Evolutionary conservation across 352 stramenopile genomes (phyloP), one percentile per base, ranked within the genome.

Genomic region (Phytophthora cryptogea): DNA sequence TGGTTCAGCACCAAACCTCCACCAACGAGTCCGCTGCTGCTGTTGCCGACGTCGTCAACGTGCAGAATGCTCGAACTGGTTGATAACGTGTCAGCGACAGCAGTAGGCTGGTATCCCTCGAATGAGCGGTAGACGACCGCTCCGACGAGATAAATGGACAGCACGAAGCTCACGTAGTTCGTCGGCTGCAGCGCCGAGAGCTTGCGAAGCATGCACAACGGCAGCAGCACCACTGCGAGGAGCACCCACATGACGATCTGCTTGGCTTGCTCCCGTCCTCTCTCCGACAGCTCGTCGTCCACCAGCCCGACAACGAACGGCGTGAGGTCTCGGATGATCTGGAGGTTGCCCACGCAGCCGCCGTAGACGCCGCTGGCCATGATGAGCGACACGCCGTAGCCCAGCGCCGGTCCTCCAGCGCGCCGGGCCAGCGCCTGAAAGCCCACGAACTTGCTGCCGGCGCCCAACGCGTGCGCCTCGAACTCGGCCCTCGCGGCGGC

Each of bases 91-190:
- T 41, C 51, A 8, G 16, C 17, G 2, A 28, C 36, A 9, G 37
- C 43, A 7, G 16, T 36, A 32, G 54, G 54, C 5, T 32, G 37
- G 16, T 66, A 66, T 13, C 47, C 61, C 10, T 69, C 41, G 8
- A 55, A 36, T 1, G 78, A 69, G 7, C 76, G 72, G 48, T 84
- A 87, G 11, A 76, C 54, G 13, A 89, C 63, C 17, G 76, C 71
- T 4, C 66, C 58, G 1, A 89, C 76, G n/a, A 91, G 63, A 45
- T 83, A 82, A 14, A 89, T 45, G 5, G 80, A 83, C 14, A 84
- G 76, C 20, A 64, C 52, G 53, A 89, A 89, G 23, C 81, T 83
- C 46, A 87, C 20, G 61, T 88, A 91, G 54, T 78, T 89, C n/a
- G 78, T 84, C 2, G 77, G 42, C 23, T 82, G 76, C 27, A 91